Evolutionary conservation across 169 alveolate genomes (phyloP).

Genomic region (Eimeria maxima): DNA sequence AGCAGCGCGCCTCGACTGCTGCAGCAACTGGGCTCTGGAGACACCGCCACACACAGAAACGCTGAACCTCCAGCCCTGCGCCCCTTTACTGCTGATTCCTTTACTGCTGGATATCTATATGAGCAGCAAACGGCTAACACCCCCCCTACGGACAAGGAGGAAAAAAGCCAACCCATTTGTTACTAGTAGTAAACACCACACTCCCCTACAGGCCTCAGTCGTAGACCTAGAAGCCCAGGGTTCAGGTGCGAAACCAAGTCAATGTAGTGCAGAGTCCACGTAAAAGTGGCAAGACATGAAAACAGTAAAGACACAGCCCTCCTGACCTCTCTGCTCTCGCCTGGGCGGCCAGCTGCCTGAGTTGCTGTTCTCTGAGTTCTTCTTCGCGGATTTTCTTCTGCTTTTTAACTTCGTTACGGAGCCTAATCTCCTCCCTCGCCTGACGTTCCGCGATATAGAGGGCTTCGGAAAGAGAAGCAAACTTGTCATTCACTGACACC

Average conservation of each 20-base stretch:
- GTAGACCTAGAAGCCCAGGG: not conserved
- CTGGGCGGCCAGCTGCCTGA: conserved; percentile 94
- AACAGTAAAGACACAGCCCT: not conserved
- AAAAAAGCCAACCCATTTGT: not conserved
- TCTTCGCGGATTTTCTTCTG: conserved; percentile 90
- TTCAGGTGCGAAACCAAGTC: not conserved
- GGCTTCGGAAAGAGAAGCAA: conserved; percentile 97
- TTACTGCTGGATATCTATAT: not conserved
- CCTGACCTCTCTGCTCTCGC: conserved; percentile 89
- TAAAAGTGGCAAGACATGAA: not conserved
- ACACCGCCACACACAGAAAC: not conserved
- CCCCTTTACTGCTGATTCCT: not conserved
- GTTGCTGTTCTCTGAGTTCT: conserved; percentile 95
- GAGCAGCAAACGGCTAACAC: not conserved
- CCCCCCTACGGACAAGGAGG: not conserved
- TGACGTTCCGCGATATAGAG: conserved; percentile 97
- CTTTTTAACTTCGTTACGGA: conserved; percentile 94
- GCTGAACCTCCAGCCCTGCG: not conserved
- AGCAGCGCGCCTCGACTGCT: conserved; percentile 79
- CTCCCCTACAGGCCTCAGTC: not conserved
- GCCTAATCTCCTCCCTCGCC: conserved; percentile 98
- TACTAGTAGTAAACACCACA: not conserved
- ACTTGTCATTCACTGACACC: conserved; percentile 95
- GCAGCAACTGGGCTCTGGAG: conserved; percentile 81
- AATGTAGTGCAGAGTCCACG: not conserved